Percentiles rank a stretch among this genome's conserved stretches.
phyloP scores from a whole-genome alignment of 1,284 basidiomycete genomes.

The Fistulinella cinereoalba region DNA sequence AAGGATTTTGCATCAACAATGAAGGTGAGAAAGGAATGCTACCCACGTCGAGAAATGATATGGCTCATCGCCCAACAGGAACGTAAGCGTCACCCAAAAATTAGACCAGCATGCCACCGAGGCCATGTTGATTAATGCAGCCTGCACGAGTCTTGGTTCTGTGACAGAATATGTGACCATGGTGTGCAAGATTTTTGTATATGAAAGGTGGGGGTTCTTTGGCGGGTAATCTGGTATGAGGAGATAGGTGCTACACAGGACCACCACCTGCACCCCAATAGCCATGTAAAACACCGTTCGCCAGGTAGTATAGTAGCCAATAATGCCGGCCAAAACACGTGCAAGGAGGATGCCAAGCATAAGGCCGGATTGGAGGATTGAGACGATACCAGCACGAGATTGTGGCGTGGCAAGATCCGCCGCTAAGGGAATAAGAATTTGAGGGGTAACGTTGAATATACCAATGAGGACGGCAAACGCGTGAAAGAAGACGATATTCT shows the following conservation, averaged over 20 bases:
- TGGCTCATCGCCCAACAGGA: constrained; percentile 61
- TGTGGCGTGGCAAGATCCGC: constrained; percentile 63
- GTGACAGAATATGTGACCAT: constrained; percentile 65
- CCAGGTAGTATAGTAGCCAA: constrained; percentile 61
- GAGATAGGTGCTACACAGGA: constrained; percentile 52
- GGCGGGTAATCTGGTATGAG: constrained; percentile 68
- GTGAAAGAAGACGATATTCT: constrained; percentile 47
- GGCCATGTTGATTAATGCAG: constrained; percentile 53
- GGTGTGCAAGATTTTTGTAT: constrained; percentile 56
- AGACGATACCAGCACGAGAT: constrained; percentile 57
- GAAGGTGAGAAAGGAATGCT: neutral
- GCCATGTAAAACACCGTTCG: constrained; percentile 65
- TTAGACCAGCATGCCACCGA: constrained; percentile 58
- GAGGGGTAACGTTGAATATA: constrained; percentile 53
- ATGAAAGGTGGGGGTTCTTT: constrained; percentile 57
- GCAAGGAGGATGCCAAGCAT: constrained; percentile 70
- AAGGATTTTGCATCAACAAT: neutral
- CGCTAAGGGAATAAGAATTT: constrained; percentile 61
- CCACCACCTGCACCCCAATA: constrained; percentile 52
- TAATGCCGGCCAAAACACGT: constrained; percentile 62
- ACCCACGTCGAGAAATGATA: constrained; percentile 65
- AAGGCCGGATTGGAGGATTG: constrained; percentile 65
- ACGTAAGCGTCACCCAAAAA: constrained; percentile 75
- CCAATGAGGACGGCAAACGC: constrained; percentile 58
- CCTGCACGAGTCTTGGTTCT: constrained; percentile 68